Base-by-base conservation (phyloP, 352 stramenopile genomes). In the Globisporangium carolinianum region DNA sequence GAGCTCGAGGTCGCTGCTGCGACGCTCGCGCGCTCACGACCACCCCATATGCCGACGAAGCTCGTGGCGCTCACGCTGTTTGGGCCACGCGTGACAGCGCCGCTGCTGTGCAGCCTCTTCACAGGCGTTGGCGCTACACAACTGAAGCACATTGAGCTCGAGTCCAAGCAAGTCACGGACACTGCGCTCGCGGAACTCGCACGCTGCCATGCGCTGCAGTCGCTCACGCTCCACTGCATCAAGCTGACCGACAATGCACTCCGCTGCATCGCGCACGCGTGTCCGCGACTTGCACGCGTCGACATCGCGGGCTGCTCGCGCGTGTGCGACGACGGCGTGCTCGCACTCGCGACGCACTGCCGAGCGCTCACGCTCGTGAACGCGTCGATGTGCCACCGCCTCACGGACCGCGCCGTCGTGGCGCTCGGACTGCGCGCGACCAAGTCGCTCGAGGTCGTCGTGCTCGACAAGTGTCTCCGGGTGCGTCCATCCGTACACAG, bases 241-340 rank as follows among this genome's bases (percentile, higher is more conserved):
- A 91, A 90, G 47, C 77, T 91, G 59, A 88, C 77, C 5, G 72
- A 84, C 55, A 43, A 53, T 3, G 70, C 75, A 18, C 58, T 93
- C 1, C 35, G 75, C 7, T 42, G 47, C 17, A 83, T 93, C 43
- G 72, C 77, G 4, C 66, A 53, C 2, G 42, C 61, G 0, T 86
- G 80, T 37, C 35, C 35, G 0, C 59, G 70, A 4, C 76, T 97
- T 1, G 57, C 60, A 9, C 57, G 52, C 4, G 60, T 96, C 1
- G 72, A 96, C 36, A 54, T 96, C 3, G 76, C 81, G 0, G 87
- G 87, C 15, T 96, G 86, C 59, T 76, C 73, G 6, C 72, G 85
- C 6, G 63, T 97, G 7, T 72, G 73, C 41, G 89, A 97, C 57
- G 80, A 87, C 5, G 82, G 82, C 45, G 67, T 97, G 39, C 57